A percentile compares a stretch with the other conserved stretches of the same genome.
Conservation (phyloP, 805 yeast genomes). For the Saturnispora quitensis region DNA sequence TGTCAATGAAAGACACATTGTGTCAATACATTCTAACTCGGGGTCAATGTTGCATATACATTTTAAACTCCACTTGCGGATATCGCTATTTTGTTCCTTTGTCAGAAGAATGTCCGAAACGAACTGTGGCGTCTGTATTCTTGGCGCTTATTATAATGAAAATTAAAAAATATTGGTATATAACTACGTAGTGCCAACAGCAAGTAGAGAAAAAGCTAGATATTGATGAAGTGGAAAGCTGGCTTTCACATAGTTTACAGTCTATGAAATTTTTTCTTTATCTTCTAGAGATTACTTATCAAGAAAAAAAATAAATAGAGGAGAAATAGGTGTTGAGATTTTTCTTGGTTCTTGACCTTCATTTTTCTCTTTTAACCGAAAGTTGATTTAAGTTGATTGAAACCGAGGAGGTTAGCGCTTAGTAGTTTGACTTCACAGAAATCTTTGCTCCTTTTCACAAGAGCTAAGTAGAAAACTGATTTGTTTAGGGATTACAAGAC, state of each 20-base stretch:
- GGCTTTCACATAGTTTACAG: neutral
- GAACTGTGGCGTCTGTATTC: neutral
- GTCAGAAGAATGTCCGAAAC: neutral
- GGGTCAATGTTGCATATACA: neutral
- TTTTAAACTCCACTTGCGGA: neutral
- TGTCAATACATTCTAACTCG: neutral
- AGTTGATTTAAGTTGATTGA: neutral
- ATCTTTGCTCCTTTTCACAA: neutral
- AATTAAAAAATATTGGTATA: neutral
- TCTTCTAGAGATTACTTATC: neutral
- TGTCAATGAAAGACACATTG: neutral
- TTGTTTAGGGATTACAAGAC: neutral
- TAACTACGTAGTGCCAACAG: neutral
- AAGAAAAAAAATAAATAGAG: neutral
- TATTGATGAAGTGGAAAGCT: neutral
- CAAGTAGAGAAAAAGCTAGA: neutral
- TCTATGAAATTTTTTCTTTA: no score
- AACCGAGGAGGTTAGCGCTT: neutral
- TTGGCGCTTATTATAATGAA: neutral
- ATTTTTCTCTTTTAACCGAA: constrained; percentile 25
- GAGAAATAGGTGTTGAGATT: neutral
- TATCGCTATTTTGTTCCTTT: neutral
- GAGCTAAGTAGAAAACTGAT: constrained; percentile 1
- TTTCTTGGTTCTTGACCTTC: constrained; percentile 18
- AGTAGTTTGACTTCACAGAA: neutral